These are phyloP conservation scores for Theobroma cacao DNA, from an alignment of 345 rosid genomes.

Conservation along the genomic window DNA sequence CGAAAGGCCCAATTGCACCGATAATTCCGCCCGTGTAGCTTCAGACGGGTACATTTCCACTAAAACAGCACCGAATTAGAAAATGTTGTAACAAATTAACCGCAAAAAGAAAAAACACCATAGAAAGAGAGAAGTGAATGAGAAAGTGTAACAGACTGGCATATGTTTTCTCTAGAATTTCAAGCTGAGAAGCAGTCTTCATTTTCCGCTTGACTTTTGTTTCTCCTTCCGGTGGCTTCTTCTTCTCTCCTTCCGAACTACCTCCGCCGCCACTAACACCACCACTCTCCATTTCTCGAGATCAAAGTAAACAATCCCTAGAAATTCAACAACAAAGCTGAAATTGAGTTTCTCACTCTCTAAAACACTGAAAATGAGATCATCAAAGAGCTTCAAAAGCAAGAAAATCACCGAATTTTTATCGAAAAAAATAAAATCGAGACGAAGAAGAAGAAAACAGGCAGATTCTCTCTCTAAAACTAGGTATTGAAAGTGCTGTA, in stretches of 20 bases:
- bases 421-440: neutral
- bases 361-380: conserved; percentile 6
- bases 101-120: neutral
- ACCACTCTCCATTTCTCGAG: conserved; percentile 37
- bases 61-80: conserved; percentile 21
- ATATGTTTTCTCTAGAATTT: conserved; percentile 76
- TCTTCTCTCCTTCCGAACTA: conserved; percentile 52
- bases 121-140: neutral
- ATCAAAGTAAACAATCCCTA: conserved; percentile 16
- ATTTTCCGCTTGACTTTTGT: conserved; percentile 75
- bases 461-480: conserved; percentile 8
- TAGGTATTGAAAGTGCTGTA: neutral
- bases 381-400: conserved; percentile 11
- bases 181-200: conserved; percentile 93
- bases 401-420: conserved; percentile 5
- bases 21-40: conserved; percentile 64
- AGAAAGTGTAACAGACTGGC: conserved; percentile 41
- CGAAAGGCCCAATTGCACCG: conserved; percentile 69
- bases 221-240: conserved; percentile 58
- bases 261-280: conserved; percentile 9
- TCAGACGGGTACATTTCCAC: conserved; percentile 83
- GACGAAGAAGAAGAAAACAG: neutral
- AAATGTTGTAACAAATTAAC: neutral
- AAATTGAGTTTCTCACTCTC: conserved; percentile 17
- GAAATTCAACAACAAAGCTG: conserved; percentile 14